Evolutionary conservation across 2,329 filamentous ascomycete species (phyloP).

Genomic region (Phaeosphaeria sp.): DNA sequence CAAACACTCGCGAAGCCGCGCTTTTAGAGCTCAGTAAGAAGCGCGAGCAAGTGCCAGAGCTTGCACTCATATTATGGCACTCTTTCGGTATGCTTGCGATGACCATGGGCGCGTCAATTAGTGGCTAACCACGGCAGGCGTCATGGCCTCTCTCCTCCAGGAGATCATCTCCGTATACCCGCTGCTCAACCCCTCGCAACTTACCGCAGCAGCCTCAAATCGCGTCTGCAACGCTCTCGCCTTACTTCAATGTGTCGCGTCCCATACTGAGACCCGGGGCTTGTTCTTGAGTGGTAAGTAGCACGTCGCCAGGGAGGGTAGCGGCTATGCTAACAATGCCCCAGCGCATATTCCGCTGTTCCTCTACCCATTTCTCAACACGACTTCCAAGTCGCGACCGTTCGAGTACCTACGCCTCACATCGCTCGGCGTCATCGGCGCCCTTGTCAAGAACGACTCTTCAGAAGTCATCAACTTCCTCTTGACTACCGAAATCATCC

Average conservation of each 20-base stretch:
- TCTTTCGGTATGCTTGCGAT: constrained; percentile 75
- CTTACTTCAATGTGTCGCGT: constrained; percentile 94
- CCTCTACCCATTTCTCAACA: constrained; percentile 97
- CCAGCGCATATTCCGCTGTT: constrained; percentile 95
- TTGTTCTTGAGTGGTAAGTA: constrained; percentile 85
- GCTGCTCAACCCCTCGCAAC: constrained; percentile 91
- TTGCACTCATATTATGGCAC: constrained; percentile 96
- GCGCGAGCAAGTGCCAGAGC: constrained; percentile 94
- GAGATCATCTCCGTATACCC: constrained; percentile 99
- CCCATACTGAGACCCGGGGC: constrained; percentile 93
- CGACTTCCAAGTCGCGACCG: constrained; percentile 94
- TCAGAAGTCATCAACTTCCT: constrained; percentile 99
- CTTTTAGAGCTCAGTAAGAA: constrained; percentile 98
- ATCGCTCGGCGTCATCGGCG: constrained; percentile 94
- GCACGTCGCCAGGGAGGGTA: not conserved
- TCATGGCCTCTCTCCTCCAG: constrained; percentile 96
- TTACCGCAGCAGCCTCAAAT: constrained; percentile 97
- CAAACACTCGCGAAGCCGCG: constrained; percentile 85
- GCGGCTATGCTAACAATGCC: constrained; percentile 17
- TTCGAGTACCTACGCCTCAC: constrained; percentile 98
- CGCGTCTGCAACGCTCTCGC: constrained; percentile 96
- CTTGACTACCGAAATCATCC: constrained; percentile 97
- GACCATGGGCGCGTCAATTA: not conserved
- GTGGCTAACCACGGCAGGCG: constrained; percentile 63
- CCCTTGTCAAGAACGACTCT: constrained; percentile 97